Evolutionary conservation across 83 land plant species (phyloP), one percentile per base, ranked within the genome.

Genomic region (Diphasiastrum complanatum): DNA sequence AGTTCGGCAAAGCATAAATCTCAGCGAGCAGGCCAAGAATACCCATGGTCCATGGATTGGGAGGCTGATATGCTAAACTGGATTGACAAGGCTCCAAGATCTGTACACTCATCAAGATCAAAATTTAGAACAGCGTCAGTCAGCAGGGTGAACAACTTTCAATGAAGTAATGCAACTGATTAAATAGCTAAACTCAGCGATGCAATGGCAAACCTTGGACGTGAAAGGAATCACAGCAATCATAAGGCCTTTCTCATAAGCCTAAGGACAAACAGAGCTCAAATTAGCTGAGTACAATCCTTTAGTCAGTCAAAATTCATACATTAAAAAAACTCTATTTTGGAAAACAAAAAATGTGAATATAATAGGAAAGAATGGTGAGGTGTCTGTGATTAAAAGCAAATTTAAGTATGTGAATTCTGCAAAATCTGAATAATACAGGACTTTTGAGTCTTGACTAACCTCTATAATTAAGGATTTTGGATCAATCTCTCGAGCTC

Each of bases 21-120:
- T 93, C 98, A 59, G 82, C 80, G 26, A 93, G 83, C 54, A 93
- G 70, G 45, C 84, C 77, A 20, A 93, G 81, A 49, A 93, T 93
- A 5, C 80, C 98, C 98, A 88, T 93, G 12, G 98, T 93, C 98
- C 98, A 93, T 16, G 98, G 98, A 75, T 93, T 93, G 5, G 98
- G 98, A 67, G 98, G 98, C 67, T 81, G 98, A 75, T 93, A 93
- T 35, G 95, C 98, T 27, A 83, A 63, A 73, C 98, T 93, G 48
- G 67, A 78, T 52, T 79, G 85, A 47, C 96, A 93, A 31, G 98
- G 91, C 63, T 93, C 98, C 34, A 93, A 60, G 58, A 93, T 77
- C 98, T 93, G 73, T 5, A 33, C 12, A 28, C 10, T 5, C 20
- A 50, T 8, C 6, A 18, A 14, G 52, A 14, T 50, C 12, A 55